These are phyloP conservation scores for Colletotrichum simmondsii DNA, from an alignment of 2,329 filamentous ascomycete genomes.

Conservation along the genomic window DNA sequence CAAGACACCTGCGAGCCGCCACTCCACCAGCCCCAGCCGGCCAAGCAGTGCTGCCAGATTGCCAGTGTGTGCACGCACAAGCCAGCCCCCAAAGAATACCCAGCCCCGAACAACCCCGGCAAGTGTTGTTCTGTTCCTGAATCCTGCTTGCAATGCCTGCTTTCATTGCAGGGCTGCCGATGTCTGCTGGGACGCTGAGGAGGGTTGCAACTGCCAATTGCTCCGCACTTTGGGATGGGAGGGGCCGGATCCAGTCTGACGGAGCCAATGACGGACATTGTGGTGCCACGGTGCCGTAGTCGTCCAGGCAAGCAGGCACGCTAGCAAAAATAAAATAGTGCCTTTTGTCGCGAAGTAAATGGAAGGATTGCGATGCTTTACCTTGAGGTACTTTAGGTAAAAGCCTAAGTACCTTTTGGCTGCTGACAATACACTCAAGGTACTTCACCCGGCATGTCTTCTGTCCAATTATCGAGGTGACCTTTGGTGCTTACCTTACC, in stretches of 20 bases:
- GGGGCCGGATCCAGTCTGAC: slow-evolving; percentile 24
- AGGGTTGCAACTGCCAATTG: neutral
- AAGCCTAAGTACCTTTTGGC: too few species aligned
- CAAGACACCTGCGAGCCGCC: neutral
- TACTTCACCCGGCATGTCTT: neutral
- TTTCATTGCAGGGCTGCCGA: slow-evolving; percentile 26
- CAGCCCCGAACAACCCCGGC: slow-evolving; percentile 6
- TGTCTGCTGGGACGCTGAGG: neutral
- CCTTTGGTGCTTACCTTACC: too few species aligned
- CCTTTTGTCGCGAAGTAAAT: neutral
- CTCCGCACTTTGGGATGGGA: neutral
- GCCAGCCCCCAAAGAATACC: slow-evolving; percentile 5
- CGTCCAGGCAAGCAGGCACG: slow-evolving; percentile 7
- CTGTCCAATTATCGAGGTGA: too few species aligned
- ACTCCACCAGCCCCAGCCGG: slow-evolving; percentile 5
- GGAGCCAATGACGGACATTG: slow-evolving; percentile 24
- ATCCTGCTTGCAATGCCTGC: slow-evolving; percentile 8
- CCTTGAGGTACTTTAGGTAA: too few species aligned
- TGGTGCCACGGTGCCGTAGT: neutral
- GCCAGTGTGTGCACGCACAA: neutral
- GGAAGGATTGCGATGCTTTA: neutral
- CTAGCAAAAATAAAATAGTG: neutral
- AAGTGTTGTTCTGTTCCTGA: slow-evolving; percentile 22
- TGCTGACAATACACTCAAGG: neutral
- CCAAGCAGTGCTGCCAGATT: neutral